Conservation (phyloP, 306 rosid species). For the Begonia masoniana region DNA sequence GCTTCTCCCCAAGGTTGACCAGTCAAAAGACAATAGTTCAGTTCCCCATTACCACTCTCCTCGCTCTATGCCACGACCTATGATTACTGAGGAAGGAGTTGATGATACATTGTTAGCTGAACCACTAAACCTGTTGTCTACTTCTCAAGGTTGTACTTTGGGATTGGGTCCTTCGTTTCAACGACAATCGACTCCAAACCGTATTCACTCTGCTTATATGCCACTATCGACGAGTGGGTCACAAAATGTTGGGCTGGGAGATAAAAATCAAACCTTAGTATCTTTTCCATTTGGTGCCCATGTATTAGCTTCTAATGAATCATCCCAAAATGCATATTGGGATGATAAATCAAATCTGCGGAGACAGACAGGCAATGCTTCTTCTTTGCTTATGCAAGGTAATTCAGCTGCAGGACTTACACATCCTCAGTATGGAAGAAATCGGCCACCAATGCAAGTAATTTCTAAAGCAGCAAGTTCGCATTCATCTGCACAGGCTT, state of each 20-base stretch:
- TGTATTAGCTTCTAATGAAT: constrained; percentile 17
- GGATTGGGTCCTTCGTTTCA: constrained; percentile 33
- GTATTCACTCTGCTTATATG: constrained; percentile 18
- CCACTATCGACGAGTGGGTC: not conserved
- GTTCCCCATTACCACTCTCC: constrained; percentile 14
- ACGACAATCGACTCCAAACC: constrained; percentile 16
- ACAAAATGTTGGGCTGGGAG: constrained; percentile 18
- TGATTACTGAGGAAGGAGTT: constrained; percentile 18
- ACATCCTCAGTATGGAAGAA: constrained; percentile 22
- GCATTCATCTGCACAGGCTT: constrained; percentile 18
- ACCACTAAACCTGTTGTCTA: constrained; percentile 18
- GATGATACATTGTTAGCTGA: constrained; percentile 18
- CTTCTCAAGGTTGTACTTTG: constrained; percentile 31
- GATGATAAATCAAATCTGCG: constrained; percentile 15
- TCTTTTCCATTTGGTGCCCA: constrained; percentile 16
- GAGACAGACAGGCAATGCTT: no score
- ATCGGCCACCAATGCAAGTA: constrained; percentile 23
- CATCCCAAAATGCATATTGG: constrained; percentile 26
- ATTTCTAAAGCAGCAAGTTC: constrained; percentile 14
- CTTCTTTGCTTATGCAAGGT: constrained; percentile 8
- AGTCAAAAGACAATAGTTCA: constrained; percentile 18
- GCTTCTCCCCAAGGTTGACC: constrained; percentile 33
- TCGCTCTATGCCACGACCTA: constrained; percentile 19
- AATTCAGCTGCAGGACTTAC: constrained; percentile 16
- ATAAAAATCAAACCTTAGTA: constrained; percentile 19